Base-by-base conservation (phyloP, 108 stramenopile species). In the Cyclostephanos invisitatus region DNA sequence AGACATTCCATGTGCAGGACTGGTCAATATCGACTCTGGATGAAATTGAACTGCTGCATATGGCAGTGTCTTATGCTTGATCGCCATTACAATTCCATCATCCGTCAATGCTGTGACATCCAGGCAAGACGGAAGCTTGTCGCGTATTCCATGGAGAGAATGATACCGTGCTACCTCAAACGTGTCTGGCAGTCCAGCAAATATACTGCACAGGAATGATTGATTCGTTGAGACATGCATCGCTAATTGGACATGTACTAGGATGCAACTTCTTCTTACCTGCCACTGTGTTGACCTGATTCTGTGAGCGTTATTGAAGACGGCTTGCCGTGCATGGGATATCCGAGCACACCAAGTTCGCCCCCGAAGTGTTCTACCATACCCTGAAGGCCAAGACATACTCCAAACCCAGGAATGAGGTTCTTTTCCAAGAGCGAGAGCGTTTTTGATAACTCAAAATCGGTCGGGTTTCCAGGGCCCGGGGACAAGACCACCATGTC, bases 1-100 rank as follows among this genome's bases (percentile, higher is more conserved):
- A 9, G 79, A 80, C 81, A 98, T 87, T 29, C 97, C 97, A 64
- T 95, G 85, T 24, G 67, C 72, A 35, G 97, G 97, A 66, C 89
- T 90, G 15, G 98, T 98, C 53, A 98, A 84, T 59, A 98, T 98
- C 22, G 92, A 93, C 78, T 98, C 98, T 6, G 98, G 98, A 67
- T 98, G 98, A 76, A 98, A 98, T 88, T 98, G 98, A 49, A 98
- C 98, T n/a, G 97, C 98, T 20, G 97, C 96, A 82, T 93, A 90
- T 14, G 98, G 98, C 18, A 96, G 77, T 38, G 84, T 82, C 73
- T 89, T 91, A 85, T 98, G 98, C 77, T 96, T 84, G 49, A 98
- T 92, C 27, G 88, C 98, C 98, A 98, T 98, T 38, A 97, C 92
- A 55, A 96, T 86, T 0, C 96, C 96, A 68, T 98, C 96, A 37